Conservation (phyloP, 306 rosid species). For the Cicer cuneatum region DNA sequence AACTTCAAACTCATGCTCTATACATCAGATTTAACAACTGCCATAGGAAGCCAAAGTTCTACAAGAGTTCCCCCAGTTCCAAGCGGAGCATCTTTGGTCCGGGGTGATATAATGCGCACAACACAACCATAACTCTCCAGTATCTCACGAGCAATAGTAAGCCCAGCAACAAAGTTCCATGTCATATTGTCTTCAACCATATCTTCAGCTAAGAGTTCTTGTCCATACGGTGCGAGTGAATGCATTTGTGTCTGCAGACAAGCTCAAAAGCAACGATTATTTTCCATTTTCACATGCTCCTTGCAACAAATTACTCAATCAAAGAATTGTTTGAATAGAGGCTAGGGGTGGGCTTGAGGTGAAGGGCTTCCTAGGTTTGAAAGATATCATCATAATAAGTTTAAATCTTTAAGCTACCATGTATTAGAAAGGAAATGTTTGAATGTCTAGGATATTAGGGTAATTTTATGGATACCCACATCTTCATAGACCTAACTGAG, state of each 20-base stretch:
- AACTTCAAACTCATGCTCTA: slow-evolving; percentile 48
- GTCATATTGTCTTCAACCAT: slow-evolving; percentile 94
- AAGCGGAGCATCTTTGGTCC: slow-evolving; percentile 74
- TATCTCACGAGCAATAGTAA: slow-evolving; percentile 92
- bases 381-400: slow-evolving; percentile 3
- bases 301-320: slow-evolving; percentile 30
- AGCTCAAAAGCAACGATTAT: slow-evolving; percentile 45
- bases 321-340: slow-evolving; percentile 12
- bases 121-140: slow-evolving; percentile 93
- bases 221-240: slow-evolving; percentile 86
- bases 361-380: slow-evolving; percentile 12
- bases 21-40: slow-evolving; percentile 52
- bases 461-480: slow-evolving; percentile 24
- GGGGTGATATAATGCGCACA: slow-evolving; percentile 84
- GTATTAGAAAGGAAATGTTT: slow-evolving; percentile 20
- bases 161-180: slow-evolving; percentile 95
- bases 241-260: slow-evolving; percentile 86
- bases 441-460: background rate
- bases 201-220: slow-evolving; percentile 66
- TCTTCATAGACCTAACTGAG: background rate
- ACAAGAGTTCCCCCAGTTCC: slow-evolving; percentile 95
- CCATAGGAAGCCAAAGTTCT: slow-evolving; percentile 89
- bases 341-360: slow-evolving; percentile 6
- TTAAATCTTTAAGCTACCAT: slow-evolving; percentile 7
- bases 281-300: slow-evolving; percentile 35